phyloP scores from a whole-genome alignment of 129 eudicot species.

The Gnaphalium uliginosum region DNA sequence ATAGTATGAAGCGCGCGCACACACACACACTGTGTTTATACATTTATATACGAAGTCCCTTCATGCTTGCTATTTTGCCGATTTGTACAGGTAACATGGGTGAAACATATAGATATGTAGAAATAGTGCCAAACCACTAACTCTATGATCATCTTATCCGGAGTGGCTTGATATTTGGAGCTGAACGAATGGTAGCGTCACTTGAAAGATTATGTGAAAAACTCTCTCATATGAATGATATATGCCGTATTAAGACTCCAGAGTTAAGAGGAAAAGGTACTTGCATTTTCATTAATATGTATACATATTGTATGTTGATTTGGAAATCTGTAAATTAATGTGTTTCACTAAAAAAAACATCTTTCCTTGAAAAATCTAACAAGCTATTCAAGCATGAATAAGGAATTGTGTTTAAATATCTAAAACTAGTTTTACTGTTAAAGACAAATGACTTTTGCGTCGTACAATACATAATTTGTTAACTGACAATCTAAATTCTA shows the following conservation, averaged over 20 bases:
- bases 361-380: no score
- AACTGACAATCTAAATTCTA: no score
- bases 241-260: background rate
- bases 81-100: constrained; percentile 5
- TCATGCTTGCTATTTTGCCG: background rate
- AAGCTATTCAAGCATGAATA: no score
- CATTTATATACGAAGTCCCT: background rate
- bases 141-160: background rate
- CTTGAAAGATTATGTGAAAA: background rate
- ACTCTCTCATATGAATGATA: background rate
- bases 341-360: no score
- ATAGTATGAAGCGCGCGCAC: no score
- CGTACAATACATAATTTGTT: no score
- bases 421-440: no score
- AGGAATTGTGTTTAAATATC: no score
- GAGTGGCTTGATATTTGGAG: background rate
- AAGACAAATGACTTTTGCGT: no score
- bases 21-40: background rate
- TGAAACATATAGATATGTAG: background rate
- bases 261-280: background rate
- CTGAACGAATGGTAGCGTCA: background rate
- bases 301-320: background rate
- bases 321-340: background rate
- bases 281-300: background rate
- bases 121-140: background rate